Conservation (phyloP, 331 rosid genomes). For the Dryas integrifolia region DNA sequence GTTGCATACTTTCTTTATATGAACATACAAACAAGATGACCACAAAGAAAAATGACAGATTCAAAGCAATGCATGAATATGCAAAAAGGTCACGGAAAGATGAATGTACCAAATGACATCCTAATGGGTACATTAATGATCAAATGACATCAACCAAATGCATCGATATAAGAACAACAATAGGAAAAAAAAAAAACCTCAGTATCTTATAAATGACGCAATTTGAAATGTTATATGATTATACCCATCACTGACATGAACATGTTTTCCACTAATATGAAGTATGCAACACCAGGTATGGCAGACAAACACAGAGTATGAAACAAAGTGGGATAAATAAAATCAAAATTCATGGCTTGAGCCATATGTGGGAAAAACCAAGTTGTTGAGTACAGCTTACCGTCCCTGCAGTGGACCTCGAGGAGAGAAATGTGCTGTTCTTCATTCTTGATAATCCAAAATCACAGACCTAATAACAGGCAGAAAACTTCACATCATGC, state of each 20-base stretch:
- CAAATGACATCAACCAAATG: neutral
- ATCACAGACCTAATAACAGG: constrained; percentile 71
- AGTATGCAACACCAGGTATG: neutral
- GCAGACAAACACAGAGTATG: neutral
- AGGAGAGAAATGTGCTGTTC: constrained; percentile 88
- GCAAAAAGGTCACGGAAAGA: neutral
- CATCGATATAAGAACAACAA: neutral
- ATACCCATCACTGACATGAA: neutral
- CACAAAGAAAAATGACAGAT: constrained; percentile 10
- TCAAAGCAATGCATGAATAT: neutral
- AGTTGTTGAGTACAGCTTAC: constrained; percentile 41
- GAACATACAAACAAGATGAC: neutral
- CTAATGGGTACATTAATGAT: neutral
- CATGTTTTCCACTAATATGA: neutral
- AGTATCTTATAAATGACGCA: too few species aligned
- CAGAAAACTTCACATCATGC: constrained; percentile 12
- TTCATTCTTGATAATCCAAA: constrained; percentile 90
- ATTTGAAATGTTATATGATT: too few species aligned
- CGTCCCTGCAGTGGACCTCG: constrained; percentile 96
- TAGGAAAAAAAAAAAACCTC: too few species aligned
- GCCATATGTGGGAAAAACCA: constrained; percentile 22
- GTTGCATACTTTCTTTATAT: constrained; percentile 2
- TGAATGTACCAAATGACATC: neutral
- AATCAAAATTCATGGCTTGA: constrained; percentile 1
- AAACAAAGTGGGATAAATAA: neutral